phyloP scores from a whole-genome alignment of 495 filamentous ascomycete genomes.

The Aspergillus avenaceus region DNA sequence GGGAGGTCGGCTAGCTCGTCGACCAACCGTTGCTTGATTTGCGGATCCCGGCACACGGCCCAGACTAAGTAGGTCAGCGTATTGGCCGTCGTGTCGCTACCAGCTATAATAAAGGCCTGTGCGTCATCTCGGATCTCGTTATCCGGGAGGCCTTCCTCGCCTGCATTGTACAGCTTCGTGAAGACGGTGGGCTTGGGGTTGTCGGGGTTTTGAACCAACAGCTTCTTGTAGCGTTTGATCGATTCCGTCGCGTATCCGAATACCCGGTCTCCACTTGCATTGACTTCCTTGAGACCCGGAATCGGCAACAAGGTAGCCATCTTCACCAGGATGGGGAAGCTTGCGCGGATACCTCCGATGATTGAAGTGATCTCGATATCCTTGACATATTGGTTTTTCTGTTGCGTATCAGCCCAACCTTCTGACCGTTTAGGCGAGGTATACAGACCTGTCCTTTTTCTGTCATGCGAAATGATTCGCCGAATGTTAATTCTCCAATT shows the following conservation, averaged over 20 bases:
- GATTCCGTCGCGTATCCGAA: slow-evolving; percentile 31
- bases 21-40: slow-evolving; percentile 12
- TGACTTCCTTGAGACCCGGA: slow-evolving; percentile 3
- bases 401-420: not conserved
- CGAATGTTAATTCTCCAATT: slow-evolving; percentile 53
- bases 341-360: slow-evolving; percentile 27
- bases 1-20: slow-evolving; percentile 18
- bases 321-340: slow-evolving; percentile 28
- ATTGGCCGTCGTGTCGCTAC: slow-evolving; percentile 38
- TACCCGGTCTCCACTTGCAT: slow-evolving; percentile 9
- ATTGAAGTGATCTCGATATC: slow-evolving; percentile 29
- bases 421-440: not conserved
- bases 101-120: slow-evolving; percentile 45
- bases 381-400: slow-evolving; percentile 40
- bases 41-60: slow-evolving; percentile 13
- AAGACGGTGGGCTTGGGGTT: slow-evolving; percentile 43
- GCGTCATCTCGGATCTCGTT: slow-evolving; percentile 41
- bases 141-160: slow-evolving; percentile 30
- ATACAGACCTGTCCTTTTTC: slow-evolving; percentile 41
- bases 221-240: slow-evolving; percentile 35
- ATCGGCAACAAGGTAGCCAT: slow-evolving; percentile 9
- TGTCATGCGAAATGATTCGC: slow-evolving; percentile 52
- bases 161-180: slow-evolving; percentile 39
- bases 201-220: slow-evolving; percentile 32
- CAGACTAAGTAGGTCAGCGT: slow-evolving; percentile 39